Percentiles rank a stretch among this genome's conserved stretches.
These are phyloP conservation scores for Neurospora terricola DNA, from an alignment of 495 filamentous ascomycete genomes.

Conservation along the genomic window DNA sequence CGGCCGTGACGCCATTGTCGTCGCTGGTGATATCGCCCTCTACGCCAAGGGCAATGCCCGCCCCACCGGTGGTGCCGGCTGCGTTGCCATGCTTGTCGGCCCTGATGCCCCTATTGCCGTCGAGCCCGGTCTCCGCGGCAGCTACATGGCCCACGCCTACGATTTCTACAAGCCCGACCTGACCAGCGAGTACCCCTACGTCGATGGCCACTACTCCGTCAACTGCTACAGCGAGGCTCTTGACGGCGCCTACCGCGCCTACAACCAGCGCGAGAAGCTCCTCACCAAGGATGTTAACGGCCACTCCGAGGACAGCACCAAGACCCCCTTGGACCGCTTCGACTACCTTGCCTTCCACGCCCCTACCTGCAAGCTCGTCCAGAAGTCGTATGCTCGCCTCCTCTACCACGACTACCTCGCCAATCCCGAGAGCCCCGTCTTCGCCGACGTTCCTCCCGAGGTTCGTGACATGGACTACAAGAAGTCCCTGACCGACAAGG, in stretches of 20 bases:
- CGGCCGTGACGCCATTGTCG: constrained; percentile 84
- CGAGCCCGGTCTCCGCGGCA: constrained; percentile 85
- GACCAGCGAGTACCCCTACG: constrained; percentile 93
- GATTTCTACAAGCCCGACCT: constrained; percentile 99
- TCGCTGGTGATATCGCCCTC: constrained; percentile 94
- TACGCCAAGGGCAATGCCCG: constrained; percentile 95
- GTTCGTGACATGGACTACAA: constrained; percentile 76
- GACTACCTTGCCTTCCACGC: constrained; percentile 95
- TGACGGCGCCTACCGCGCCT: constrained; percentile 92
- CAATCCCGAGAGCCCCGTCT: constrained; percentile 65
- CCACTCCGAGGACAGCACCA: constrained; percentile 37
- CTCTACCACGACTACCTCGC: constrained; percentile 93
- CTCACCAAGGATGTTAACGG: constrained; percentile 48
- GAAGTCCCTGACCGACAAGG: constrained; percentile 81
- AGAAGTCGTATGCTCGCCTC: constrained; percentile 90
- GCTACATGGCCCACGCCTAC: constrained; percentile 90
- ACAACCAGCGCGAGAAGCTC: constrained; percentile 70
- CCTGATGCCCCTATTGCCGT: constrained; percentile 86
- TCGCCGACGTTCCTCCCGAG: constrained; percentile 79
- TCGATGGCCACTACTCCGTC: constrained; percentile 92
- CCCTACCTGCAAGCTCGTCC: constrained; percentile 93
- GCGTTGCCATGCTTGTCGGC: constrained; percentile 88
- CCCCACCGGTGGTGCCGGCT: constrained; percentile 91
- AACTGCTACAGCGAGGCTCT: constrained; percentile 94
- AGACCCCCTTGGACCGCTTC: constrained; percentile 80